Percentiles rank a stretch among this genome's conserved stretches.
Conservation (phyloP, 257 asterid species). For the Salvia splendens region DNA sequence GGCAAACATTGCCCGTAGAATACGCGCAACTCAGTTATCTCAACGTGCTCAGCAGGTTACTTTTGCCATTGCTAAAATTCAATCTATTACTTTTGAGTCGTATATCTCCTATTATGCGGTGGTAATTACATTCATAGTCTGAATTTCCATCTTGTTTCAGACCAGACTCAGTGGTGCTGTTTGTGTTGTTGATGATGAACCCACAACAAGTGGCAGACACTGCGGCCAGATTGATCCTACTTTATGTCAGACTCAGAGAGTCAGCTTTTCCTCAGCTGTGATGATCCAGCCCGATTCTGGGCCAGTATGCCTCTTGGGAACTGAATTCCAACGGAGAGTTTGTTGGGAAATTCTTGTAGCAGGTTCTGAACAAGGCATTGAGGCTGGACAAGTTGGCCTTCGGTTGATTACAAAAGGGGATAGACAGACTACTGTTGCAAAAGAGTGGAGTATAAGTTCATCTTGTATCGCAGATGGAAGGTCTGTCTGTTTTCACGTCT, state of each 20-base stretch:
- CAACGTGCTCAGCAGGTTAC: conserved; percentile 88
- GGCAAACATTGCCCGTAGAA: conserved; percentile 90
- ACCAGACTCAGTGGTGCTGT: conserved; percentile 91
- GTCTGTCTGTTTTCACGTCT: conserved; percentile 36
- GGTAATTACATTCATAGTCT: neutral
- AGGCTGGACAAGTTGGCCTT: conserved; percentile 98
- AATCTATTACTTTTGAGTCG: neutral
- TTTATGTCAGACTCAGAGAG: conserved; percentile 76
- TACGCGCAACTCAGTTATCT: conserved; percentile 93
- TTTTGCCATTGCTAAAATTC: neutral
- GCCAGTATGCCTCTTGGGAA: conserved; percentile 92
- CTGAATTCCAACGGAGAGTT: conserved; percentile 79
- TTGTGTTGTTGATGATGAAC: conserved; percentile 98
- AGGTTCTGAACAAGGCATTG: conserved; percentile 99
- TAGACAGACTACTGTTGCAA: conserved; percentile 81
- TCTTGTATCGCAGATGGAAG: conserved; percentile 98
- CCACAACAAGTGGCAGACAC: conserved; percentile 90
- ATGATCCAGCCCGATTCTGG: conserved; percentile 99
- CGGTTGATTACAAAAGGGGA: conserved; percentile 90
- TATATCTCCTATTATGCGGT: neutral
- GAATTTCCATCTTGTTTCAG: conserved; percentile 46
- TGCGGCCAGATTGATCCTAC: conserved; percentile 85
- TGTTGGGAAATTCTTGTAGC: conserved; percentile 99
- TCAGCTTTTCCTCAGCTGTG: conserved; percentile 78
- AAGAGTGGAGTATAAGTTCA: conserved; percentile 95